Evolutionary conservation across 2,329 filamentous ascomycete genomes (phyloP).

Genomic region (Ophiostoma pallidulum): DNA sequence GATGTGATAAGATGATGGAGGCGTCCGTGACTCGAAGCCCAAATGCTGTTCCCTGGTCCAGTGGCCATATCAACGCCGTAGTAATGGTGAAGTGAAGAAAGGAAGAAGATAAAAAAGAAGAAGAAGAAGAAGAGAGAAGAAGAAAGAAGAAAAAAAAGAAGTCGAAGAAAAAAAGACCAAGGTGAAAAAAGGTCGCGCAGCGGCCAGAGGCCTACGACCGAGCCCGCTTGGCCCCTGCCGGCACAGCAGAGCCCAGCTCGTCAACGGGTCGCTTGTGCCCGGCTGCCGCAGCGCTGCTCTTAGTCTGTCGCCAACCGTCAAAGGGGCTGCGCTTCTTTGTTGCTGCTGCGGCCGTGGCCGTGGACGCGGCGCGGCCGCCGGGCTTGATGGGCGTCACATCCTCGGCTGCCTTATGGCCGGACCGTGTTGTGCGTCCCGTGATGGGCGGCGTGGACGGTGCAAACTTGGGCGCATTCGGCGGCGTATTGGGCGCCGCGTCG

Average conservation of each 20-base stretch:
- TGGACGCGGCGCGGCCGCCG: background rate
- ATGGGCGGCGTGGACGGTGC: slow-evolving; percentile 51
- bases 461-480: slow-evolving; percentile 45
- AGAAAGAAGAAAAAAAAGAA: slow-evolving; percentile 6
- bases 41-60: too few relatives aligned
- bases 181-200: background rate
- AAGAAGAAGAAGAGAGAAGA: background rate
- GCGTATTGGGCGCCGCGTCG: slow-evolving; percentile 32
- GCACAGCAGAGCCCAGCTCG: slow-evolving; percentile 20
- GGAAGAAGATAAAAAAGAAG: background rate
- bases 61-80: too few relatives aligned
- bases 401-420: slow-evolving; percentile 39
- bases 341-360: too few relatives aligned
- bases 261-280: slow-evolving; percentile 37
- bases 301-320: slow-evolving; percentile 59
- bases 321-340: slow-evolving; percentile 45
- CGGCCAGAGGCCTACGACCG: slow-evolving; percentile 10
- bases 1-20: too few relatives aligned
- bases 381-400: slow-evolving; percentile 33
- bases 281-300: slow-evolving; percentile 32
- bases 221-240: slow-evolving; percentile 30
- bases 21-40: too few relatives aligned
- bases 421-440: slow-evolving; percentile 50
- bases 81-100: background rate
- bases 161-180: background rate